A percentile compares a stretch with the other conserved stretches of the same genome.
phyloP scores from a whole-genome alignment of 2,329 filamentous ascomycete species.

The Hyphodiscus sp. region DNA sequence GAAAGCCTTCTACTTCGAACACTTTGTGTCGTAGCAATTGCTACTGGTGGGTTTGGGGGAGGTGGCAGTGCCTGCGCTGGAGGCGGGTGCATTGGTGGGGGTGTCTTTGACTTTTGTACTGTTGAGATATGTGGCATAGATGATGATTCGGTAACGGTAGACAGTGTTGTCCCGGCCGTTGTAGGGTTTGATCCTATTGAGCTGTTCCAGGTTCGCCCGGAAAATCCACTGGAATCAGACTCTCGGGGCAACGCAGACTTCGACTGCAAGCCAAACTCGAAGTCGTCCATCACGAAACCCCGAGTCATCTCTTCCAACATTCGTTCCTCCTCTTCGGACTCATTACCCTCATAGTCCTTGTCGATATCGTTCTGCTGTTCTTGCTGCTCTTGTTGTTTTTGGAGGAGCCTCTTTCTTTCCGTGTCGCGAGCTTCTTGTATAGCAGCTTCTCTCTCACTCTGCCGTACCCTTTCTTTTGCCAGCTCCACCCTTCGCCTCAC shows the following conservation, averaged over 20 bases:
- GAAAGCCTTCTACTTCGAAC: conserved; percentile 75
- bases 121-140: conserved; percentile 23
- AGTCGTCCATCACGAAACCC: conserved; percentile 77
- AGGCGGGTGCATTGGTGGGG: conserved; percentile 19
- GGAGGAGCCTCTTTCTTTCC: conserved; percentile 41
- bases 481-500: conserved; percentile 63
- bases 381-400: conserved; percentile 16
- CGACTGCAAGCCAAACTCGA: conserved; percentile 63
- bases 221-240: conserved; percentile 74
- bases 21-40: conserved; percentile 37
- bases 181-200: conserved; percentile 68
- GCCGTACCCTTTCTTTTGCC: conserved; percentile 67
- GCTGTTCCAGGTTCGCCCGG: conserved; percentile 74
- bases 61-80: conserved; percentile 29
- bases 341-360: conserved; percentile 57
- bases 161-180: conserved; percentile 60
- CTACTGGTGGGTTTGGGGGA: conserved; percentile 34
- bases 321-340: conserved; percentile 66
- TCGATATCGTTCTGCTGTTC: conserved; percentile 35
- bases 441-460: conserved; percentile 64
- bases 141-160: conserved; percentile 60
- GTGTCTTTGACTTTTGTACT: conserved; percentile 18
- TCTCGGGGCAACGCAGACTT: conserved; percentile 67
- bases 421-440: conserved; percentile 54
- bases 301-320: conserved; percentile 83